Evolutionary conservation across 148 eudicot genomes (phyloP).

Genomic region (Pouteria glomerata): DNA sequence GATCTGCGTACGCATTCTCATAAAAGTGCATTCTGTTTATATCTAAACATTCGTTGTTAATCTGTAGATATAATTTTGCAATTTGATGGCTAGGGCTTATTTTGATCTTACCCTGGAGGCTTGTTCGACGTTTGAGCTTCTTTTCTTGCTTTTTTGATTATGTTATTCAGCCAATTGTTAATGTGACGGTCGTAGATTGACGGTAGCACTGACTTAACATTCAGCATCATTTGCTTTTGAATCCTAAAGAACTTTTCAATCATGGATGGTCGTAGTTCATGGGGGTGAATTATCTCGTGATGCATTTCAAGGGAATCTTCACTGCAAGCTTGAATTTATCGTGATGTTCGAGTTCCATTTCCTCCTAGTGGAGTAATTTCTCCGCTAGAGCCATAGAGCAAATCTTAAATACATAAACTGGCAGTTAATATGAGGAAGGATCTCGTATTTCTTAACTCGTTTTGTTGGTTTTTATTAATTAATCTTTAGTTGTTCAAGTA

Average conservation of each 20-base stretch:
- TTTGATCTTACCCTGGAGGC: neutral
- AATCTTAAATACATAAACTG: no score
- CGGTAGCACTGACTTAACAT: no score
- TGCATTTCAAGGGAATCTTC: neutral
- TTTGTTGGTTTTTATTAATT: no score
- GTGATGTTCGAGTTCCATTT: neutral
- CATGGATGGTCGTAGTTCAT: neutral
- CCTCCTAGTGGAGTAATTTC: neutral
- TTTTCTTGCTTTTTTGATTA: no score
- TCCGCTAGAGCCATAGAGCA: no score
- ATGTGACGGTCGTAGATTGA: no score
- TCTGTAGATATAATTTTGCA: neutral
- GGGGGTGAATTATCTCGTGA: neutral
- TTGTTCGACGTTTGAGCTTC: no score
- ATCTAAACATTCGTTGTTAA: neutral
- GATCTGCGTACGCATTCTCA: conserved; percentile 58
- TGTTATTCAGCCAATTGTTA: no score
- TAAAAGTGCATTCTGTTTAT: neutral
- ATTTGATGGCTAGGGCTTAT: neutral
- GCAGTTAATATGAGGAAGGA: no score
- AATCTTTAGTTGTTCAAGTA: no score
- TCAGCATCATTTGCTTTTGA: neutral
- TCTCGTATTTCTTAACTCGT: no score
- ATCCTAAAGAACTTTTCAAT: neutral
- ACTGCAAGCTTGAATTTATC: neutral